Evolutionary conservation across 495 filamentous ascomycete species (phyloP), one percentile per base, ranked within the genome.

Genomic region (Penicillium nucicola): DNA sequence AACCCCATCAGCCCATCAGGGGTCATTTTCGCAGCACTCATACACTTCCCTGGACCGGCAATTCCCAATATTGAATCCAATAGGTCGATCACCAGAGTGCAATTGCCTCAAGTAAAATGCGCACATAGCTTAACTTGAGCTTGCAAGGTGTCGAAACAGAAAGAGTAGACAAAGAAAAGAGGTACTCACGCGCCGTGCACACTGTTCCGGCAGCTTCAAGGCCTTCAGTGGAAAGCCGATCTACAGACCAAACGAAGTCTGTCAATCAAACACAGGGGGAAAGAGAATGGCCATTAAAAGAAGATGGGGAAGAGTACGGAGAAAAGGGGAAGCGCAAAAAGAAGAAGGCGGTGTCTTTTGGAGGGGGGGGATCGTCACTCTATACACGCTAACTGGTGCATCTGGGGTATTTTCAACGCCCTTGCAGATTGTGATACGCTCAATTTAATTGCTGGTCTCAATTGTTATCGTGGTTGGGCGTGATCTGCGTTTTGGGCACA

Each of bases 271-370:
- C 45, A 40, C 28, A 54, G 37, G 31, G 45, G 19, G 5, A 45
- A 34, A 45, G 23, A 30, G 40, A 53, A 52, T 49, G 42, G 34
- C 19, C 8, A 33, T 48, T 42, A 53, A 51, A 39, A 52, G 41
- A 42, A 43, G 46, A 36, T 6, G 43, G 17, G 17, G 33, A n/a
- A n/a, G 11, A 31, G n/a, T 32, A n/a, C 31, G 20, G 34, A 43
- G 50, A 56, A 62, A 65, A 57, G 53, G 56, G 52, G 65, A 50
- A 58, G 53, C 53, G 53, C 52, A 60, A 61, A 51, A 56, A 56
- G 54, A 48, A 58, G 46, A 62, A 65, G 58, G 53, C 56, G 62
- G 53, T 60, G 55, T 57, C 58, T 20, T 52, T 31, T 53, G 43
- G 45, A 42, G 50, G 40, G 41, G 48, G 58, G 53, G 53, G 43